Percentiles rank a stretch among this genome's conserved stretches.
These are phyloP conservation scores for Prunus yedoensis DNA, from an alignment of 331 rosid genomes.

Conservation along the genomic window DNA sequence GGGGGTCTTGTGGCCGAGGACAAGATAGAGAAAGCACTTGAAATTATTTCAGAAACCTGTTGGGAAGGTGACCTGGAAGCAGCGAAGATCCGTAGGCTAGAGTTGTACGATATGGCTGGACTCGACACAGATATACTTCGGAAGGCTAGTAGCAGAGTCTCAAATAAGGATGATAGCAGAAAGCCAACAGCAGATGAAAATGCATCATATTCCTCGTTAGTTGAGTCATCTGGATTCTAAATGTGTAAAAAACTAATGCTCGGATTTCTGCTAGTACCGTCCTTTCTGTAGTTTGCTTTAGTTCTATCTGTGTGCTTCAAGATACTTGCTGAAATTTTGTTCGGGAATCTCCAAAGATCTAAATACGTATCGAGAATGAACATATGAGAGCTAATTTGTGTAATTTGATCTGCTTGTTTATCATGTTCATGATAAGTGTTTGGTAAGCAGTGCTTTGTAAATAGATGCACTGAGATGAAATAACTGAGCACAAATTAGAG, in stretches of 20 bases:
- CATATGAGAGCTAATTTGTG: neutral
- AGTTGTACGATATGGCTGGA: constrained; percentile 54
- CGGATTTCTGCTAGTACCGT: neutral
- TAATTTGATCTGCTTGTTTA: neutral
- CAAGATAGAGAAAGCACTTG: constrained; percentile 69
- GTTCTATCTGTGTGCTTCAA: neutral
- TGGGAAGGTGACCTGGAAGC: constrained; percentile 82
- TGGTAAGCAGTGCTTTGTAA: no score
- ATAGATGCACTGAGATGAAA: no score
- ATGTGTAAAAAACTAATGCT: neutral
- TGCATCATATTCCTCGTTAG: constrained; percentile 86
- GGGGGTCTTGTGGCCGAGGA: constrained; percentile 60
- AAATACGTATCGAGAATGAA: neutral
- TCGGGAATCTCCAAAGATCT: neutral
- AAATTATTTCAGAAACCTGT: constrained; percentile 77
- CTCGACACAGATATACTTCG: constrained; percentile 40
- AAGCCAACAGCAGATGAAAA: constrained; percentile 61
- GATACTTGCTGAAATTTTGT: neutral
- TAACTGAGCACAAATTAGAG: no score
- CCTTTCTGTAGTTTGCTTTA: neutral
- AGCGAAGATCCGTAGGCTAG: constrained; percentile 52
- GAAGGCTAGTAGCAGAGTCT: constrained; percentile 34
- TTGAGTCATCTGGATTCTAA: constrained; percentile 80
- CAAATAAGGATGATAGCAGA: constrained; percentile 35
- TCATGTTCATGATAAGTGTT: no score